A percentile compares a stretch with the other conserved stretches of the same genome.
phyloP scores from a whole-genome alignment of 495 filamentous ascomycete species.

The Xylaria acuta region DNA sequence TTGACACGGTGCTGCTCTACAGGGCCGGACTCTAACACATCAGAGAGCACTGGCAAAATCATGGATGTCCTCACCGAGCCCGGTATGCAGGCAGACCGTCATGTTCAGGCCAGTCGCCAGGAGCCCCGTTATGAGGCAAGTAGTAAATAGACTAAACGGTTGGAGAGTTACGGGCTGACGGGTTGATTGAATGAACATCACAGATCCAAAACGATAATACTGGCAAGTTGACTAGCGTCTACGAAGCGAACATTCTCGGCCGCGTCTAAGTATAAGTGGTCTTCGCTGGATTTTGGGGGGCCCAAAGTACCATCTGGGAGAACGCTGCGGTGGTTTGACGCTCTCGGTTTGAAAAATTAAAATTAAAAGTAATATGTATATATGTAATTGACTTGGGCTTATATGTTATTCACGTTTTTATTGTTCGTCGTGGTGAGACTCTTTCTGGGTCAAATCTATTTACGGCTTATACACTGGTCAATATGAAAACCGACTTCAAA shows the following conservation, averaged over 20 bases:
- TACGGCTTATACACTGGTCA: neutral
- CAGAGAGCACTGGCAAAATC: constrained; percentile 47
- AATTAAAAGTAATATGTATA: neutral
- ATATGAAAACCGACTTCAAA: neutral
- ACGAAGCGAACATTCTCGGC: constrained; percentile 52
- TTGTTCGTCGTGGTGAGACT: neutral
- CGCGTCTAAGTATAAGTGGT: constrained; percentile 20
- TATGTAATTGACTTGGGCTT: neutral
- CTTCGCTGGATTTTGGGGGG: neutral
- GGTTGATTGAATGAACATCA: neutral
- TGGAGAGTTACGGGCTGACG: neutral
- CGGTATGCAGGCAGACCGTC: constrained; percentile 47
- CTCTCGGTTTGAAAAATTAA: neutral
- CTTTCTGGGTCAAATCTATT: neutral
- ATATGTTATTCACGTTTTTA: neutral
- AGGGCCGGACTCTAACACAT: constrained; percentile 39
- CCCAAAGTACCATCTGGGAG: too few species aligned
- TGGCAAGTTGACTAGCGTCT: constrained; percentile 47
- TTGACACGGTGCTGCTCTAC: neutral
- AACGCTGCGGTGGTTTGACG: neutral
- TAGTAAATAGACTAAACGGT: neutral
- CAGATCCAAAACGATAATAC: constrained; percentile 53
- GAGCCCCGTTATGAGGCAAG: constrained; percentile 51
- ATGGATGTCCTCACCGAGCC: constrained; percentile 48
- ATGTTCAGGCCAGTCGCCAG: constrained; percentile 47